These are phyloP conservation scores for Quillaja saponaria DNA, from an alignment of 306 rosid species.

Conservation along the genomic window DNA sequence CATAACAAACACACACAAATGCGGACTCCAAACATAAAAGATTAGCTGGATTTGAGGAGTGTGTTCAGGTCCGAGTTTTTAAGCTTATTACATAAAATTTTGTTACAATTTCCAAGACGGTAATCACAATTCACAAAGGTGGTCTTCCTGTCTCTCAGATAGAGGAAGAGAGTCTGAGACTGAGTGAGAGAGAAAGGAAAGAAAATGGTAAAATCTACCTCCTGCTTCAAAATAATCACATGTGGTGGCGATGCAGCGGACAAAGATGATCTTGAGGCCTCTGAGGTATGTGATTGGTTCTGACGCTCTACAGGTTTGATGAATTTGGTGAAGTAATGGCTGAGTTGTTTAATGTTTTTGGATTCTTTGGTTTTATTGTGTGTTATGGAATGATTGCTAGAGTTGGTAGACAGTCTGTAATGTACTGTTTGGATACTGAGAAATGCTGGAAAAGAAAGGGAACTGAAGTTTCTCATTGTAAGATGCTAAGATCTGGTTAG, in stretches of 20 bases:
- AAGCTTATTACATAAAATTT: not conserved
- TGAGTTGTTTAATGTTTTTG: slow-evolving; percentile 1
- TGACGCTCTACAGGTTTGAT: not conserved
- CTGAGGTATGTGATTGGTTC: slow-evolving; percentile 48
- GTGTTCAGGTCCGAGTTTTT: slow-evolving; percentile 62
- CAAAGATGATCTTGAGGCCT: slow-evolving; percentile 48
- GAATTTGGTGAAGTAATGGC: not conserved
- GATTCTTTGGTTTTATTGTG: slow-evolving; percentile 14
- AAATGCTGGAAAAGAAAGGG: not conserved
- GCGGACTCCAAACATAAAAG: slow-evolving; percentile 51
- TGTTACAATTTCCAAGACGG: slow-evolving; percentile 53
- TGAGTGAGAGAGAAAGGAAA: slow-evolving; percentile 12
- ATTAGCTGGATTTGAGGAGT: slow-evolving; percentile 47
- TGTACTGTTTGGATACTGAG: slow-evolving; percentile 14
- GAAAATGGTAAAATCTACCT: slow-evolving; percentile 65
- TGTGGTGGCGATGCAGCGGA: slow-evolving; percentile 69
- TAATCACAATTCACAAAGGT: slow-evolving; percentile 38
- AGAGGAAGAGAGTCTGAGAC: slow-evolving; percentile 18
- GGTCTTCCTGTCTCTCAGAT: slow-evolving; percentile 36
- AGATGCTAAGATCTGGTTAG: slow-evolving; percentile 39
- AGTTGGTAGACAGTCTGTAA: not conserved
- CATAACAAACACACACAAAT: slow-evolving; percentile 16
- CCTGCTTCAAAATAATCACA: slow-evolving; percentile 80
- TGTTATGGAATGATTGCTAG: not conserved
- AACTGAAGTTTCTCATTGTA: not conserved